phyloP scores from a whole-genome alignment of 495 filamentous ascomycete species.

The Penicillium paradoxum region DNA sequence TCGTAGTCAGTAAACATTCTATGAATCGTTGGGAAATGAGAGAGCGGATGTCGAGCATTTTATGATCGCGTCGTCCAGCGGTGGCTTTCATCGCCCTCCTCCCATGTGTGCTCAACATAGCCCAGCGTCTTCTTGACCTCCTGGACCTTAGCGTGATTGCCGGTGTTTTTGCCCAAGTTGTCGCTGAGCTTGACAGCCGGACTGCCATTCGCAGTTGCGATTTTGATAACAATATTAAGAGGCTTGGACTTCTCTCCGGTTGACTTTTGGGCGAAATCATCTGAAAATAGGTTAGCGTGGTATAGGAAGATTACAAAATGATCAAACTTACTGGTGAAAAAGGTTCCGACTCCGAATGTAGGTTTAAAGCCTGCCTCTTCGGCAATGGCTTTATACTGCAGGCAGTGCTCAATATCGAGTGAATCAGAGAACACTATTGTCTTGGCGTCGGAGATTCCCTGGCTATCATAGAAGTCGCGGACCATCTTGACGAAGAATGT shows the following conservation, averaged over 20 bases:
- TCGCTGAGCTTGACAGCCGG: conserved; percentile 94
- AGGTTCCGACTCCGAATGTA: conserved; percentile 90
- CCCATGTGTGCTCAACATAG: conserved; percentile 81
- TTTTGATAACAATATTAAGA: conserved; percentile 96
- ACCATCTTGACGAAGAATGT: conserved; percentile 74
- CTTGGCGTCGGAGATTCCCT: conserved; percentile 77
- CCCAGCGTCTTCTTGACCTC: conserved; percentile 80
- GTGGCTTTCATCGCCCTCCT: conserved; percentile 73
- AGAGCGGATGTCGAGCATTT: not conserved
- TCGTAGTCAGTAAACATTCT: not conserved
- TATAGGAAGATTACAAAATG: not conserved
- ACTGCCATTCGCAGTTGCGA: conserved; percentile 75
- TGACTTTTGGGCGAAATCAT: conserved; percentile 70
- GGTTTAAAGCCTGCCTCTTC: conserved; percentile 76
- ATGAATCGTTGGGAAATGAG: not conserved
- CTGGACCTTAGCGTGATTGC: conserved; percentile 70
- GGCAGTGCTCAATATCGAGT: conserved; percentile 81
- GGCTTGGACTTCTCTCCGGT: conserved; percentile 81
- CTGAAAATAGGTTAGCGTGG: conserved; percentile 23
- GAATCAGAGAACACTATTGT: conserved; percentile 97
- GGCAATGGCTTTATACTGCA: conserved; percentile 79
- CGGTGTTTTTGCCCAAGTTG: conserved; percentile 94
- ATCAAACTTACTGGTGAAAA: conserved; percentile 69
- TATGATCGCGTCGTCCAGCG: conserved; percentile 59
- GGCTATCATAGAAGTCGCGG: conserved; percentile 75